phyloP scores from a whole-genome alignment of 176 grass and related monocot genomes.

The Bonia amplexicaulis region DNA sequence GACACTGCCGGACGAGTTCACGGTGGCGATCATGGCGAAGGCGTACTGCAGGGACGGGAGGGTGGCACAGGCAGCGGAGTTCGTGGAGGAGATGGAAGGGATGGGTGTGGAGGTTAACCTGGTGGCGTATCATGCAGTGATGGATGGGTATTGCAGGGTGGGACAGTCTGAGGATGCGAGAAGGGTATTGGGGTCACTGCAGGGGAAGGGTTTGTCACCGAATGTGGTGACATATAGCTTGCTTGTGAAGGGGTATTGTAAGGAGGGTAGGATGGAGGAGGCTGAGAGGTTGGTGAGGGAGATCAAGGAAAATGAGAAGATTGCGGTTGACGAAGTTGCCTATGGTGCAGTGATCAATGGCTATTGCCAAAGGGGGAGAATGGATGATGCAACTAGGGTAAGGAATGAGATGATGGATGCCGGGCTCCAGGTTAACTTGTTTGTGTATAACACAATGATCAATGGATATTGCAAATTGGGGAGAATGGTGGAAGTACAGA shows the following conservation, averaged over 20 bases:
- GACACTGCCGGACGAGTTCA: constrained; percentile 62
- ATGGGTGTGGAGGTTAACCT: constrained; percentile 73
- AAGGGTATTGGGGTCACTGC: constrained; percentile 41
- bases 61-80: constrained; percentile 28
- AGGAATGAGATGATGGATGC: constrained; percentile 52
- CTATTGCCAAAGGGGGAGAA: constrained; percentile 59
- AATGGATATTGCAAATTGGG: constrained; percentile 88
- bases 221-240: constrained; percentile 80
- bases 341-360: constrained; percentile 78
- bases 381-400: constrained; percentile 63
- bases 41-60: constrained; percentile 60
- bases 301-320: constrained; percentile 50
- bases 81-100: constrained; percentile 59
- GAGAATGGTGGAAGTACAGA: constrained; percentile 59
- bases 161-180: constrained; percentile 47
- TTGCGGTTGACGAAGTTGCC: constrained; percentile 53
- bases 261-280: constrained; percentile 50
- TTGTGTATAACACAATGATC: constrained; percentile 72
- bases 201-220: constrained; percentile 40
- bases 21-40: constrained; percentile 64
- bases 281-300: constrained; percentile 50
- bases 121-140: constrained; percentile 67
- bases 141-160: constrained; percentile 60
- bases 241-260: constrained; percentile 87
- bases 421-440: constrained; percentile 52